Percentiles rank a stretch among this genome's conserved stretches.
Evolutionary conservation across 352 stramenopile species (phyloP).

Genomic region (Phytopythium kandeliae): DNA sequence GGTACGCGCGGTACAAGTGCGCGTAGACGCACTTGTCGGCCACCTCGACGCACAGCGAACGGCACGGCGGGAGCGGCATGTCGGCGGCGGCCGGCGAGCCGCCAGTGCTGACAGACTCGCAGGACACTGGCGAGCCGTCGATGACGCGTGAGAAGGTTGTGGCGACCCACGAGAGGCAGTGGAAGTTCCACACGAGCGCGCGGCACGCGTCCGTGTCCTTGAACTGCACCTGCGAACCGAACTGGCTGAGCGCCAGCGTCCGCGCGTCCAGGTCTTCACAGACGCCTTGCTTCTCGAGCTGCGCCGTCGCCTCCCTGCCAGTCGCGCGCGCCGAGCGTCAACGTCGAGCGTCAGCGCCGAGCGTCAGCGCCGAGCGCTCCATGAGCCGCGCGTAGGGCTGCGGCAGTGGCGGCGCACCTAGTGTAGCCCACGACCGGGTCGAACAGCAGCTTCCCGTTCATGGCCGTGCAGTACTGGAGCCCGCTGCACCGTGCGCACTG

Average conservation of each 20-base stretch:
- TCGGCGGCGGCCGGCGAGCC: constrained; percentile 6
- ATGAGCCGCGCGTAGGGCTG: not conserved
- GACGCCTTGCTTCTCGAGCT: constrained; percentile 66
- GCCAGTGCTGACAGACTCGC: constrained; percentile 11
- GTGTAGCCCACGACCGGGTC: constrained; percentile 66
- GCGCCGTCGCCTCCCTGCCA: constrained; percentile 36
- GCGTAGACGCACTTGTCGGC: constrained; percentile 74
- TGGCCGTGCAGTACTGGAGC: constrained; percentile 55
- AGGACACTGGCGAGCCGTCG: constrained; percentile 26
- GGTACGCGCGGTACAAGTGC: constrained; percentile 56
- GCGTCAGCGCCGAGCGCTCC: not conserved
- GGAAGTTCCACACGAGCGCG: constrained; percentile 68
- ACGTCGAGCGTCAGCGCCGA: not conserved
- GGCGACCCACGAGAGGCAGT: constrained; percentile 65
- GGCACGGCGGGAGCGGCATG: constrained; percentile 47
- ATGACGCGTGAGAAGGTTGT: constrained; percentile 38
- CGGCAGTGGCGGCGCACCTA: constrained; percentile 12
- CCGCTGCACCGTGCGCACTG: constrained; percentile 43
- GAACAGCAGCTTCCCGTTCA: constrained; percentile 66
- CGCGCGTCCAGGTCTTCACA: constrained; percentile 70
- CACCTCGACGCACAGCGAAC: constrained; percentile 69
- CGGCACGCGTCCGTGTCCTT: constrained; percentile 55
- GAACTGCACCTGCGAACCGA: constrained; percentile 59
- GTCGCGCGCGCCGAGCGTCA: too few species aligned
- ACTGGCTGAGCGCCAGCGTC: constrained; percentile 42